Evolutionary conservation across 2,329 filamentous ascomycete genomes (phyloP), one percentile per base, ranked within the genome.

Genomic region (Diaporthe longicolla): DNA sequence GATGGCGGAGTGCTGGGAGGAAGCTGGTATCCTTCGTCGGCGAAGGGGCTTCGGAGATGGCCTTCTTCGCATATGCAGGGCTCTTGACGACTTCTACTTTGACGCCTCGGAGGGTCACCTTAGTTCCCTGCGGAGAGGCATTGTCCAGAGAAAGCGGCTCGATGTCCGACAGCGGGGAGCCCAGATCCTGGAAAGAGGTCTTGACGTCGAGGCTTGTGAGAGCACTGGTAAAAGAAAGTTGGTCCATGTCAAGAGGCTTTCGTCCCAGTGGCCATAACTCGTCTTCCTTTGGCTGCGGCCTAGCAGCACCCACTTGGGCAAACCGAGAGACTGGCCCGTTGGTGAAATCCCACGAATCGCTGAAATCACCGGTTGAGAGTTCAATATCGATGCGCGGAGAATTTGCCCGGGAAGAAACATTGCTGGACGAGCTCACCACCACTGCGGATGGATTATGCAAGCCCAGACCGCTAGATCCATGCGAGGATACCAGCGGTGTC

Each of bases 231-330:
- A 77, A 79, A 6, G 78, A 80, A 58, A 73, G 73, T 0, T 76
- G 72, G 43, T 81, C 81, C 19, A 77, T 71, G 57, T 82, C 80
- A 10, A 76, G 75, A 2, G 79, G 76, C 26, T 77, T 68, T 2
- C 77, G 76, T 26, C 76, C 78, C 29, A 79, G 78, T 32, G 59
- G n/a, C 74, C 74, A 75, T 19, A 71, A 37, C 43, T 75, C 74
- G 15, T 71, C 66, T 8, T 68, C 35, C 32, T 54, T 66, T 17
- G 54, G 63, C 32, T 40, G n/a, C 65, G 69, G 66, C n/a, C 63
- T 19, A 48, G 45, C 11, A 48, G 29, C 11, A 48, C 10, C 5
- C 52, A 40, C 57, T 21, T 68, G 71, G 45, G 59, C 54, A 48
- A 72, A 69, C 11, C 66, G 58, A 7, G 73, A 74, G 21, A 55